Evolutionary conservation across 495 filamentous ascomycete species (phyloP), one percentile per base, ranked within the genome.

Genomic region (Acidiella bohemica): DNA sequence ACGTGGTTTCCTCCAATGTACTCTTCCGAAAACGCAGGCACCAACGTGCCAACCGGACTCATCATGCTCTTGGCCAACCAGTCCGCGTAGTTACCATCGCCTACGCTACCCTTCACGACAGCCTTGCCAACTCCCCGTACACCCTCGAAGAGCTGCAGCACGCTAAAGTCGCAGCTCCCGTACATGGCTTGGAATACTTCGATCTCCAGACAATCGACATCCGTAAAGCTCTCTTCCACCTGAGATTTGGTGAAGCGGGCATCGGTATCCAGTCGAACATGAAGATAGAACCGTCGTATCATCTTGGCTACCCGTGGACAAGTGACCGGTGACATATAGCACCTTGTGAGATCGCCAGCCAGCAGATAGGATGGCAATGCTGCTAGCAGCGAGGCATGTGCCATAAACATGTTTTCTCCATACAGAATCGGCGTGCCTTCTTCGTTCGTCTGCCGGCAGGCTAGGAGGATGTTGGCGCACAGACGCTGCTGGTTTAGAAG

Each of bases 1-100:
- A 31, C 24, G 21, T 27, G 18, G 27, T 42, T 34, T 4, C 41
- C 44, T n/a, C 41, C 50, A 22, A 48, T 38, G 28, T 32, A 46
- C 18, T 45, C 26, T 32, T 49, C 42, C 1, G 9, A 16, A 36
- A 14, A 40, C 28, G 41, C 27, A 34, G 34, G 39, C 33, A 43
- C 51, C 36, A 41, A 40, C 28, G 31, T 42, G 42, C 56, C 61
- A 1, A 42, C 33, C 13, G 51, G 43, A 2, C 42, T 51, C 59
- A 56, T 64, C 64, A 76, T 71, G 11, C 48, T 33, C 2, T 35
- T 18, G 44, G 60, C 58, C 33, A 74, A 49, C 67, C 68, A 71
- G 0, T 39, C 27, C 5, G 61, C 56, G 44, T 72, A 70, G 30
- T 59, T 49, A 4, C 54, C 49, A 42, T 47, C 42, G n/a, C 51